phyloP scores from a whole-genome alignment of 2,329 filamentous ascomycete genomes.

The Emericellopsis atlantica region DNA sequence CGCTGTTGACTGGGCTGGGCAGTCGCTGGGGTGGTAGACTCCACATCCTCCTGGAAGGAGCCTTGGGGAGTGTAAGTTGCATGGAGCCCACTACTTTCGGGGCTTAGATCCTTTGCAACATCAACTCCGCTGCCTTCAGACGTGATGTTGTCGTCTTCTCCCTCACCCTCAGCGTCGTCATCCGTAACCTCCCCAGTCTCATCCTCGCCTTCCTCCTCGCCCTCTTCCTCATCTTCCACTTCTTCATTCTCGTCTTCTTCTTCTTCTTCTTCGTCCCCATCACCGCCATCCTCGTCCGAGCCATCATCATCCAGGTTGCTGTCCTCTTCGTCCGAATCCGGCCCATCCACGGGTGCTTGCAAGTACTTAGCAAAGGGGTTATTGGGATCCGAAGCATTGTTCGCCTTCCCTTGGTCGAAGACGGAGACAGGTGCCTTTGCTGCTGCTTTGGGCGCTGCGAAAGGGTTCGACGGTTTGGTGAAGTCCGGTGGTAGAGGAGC shows the following conservation, averaged over 20 bases:
- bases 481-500: conserved; percentile 18
- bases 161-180: conserved; percentile 27
- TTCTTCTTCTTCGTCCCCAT: conserved; percentile 16
- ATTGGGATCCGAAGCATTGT: conserved; percentile 7
- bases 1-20: conserved; percentile 27
- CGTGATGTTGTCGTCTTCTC: conserved; percentile 33
- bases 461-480: conserved; percentile 2
- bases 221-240: conserved; percentile 25
- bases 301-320: neutral
- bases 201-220: conserved; percentile 10
- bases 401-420: neutral
- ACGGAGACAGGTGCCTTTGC: neutral
- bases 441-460: too few relatives aligned
- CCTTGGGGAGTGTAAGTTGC: conserved; percentile 42
- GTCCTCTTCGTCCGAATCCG: neutral
- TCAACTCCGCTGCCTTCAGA: conserved; percentile 52
- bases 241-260: conserved; percentile 22
- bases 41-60: conserved; percentile 38
- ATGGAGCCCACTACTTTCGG: conserved; percentile 26
- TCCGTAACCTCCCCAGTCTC: conserved; percentile 8
- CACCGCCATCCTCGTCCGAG: conserved; percentile 1
- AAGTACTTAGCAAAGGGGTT: conserved; percentile 14
- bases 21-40: conserved; percentile 19
- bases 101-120: conserved; percentile 50
- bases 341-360: conserved; percentile 13